Base-by-base conservation (phyloP, 2,329 filamentous ascomycete species). In the Xylaria sp. region DNA sequence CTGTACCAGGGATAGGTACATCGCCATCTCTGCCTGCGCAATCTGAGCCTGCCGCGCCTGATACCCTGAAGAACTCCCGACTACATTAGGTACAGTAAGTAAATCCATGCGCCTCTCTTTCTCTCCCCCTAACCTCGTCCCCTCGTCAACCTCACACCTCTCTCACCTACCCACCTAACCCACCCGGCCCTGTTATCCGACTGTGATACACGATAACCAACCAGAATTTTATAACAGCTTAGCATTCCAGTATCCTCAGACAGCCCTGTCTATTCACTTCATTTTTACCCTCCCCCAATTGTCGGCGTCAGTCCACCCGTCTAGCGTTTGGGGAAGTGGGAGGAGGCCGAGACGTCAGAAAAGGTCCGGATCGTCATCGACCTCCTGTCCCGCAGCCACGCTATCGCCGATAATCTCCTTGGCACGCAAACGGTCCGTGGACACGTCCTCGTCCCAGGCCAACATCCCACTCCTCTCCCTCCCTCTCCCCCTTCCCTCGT, bases 401-500 rank as follows among this genome's bases (percentile, higher is more conserved):
- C 45, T 52, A 57, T 55, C 34, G 34, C 50, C 56, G 38, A 51
- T 38, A 52, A 54, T 50, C 42, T 45, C 48, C 42, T 51, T 48
- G 43, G 48, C 48, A 47, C 48, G 26, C 50, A 52, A 54, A 50
- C 34, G 26, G 39, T 37, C 45, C 20, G 39, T 50, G 38, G 43
- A 26, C 39, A 46, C 45, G 26, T 39, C 46, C 26, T 39, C 24
- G 43, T 52, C 52, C 39, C 29, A 42, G 42, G 39, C 21, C 38
- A 47, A 39, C 46, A 50, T 51, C 22, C 46, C 44, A 45, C 26
- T 40, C 29, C 24, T 20, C 22, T 43, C 26, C 18, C n/a, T 52
- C 47, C 44, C 46, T 29, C 29, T 42, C 41, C 3, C 24, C 48
- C 22, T 47, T 34, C 13, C 20, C 39, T 43, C 43, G 44, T 41